Evolutionary conservation across 2,329 filamentous ascomycete genomes (phyloP).

Genomic region (Davidsoniella virescens): DNA sequence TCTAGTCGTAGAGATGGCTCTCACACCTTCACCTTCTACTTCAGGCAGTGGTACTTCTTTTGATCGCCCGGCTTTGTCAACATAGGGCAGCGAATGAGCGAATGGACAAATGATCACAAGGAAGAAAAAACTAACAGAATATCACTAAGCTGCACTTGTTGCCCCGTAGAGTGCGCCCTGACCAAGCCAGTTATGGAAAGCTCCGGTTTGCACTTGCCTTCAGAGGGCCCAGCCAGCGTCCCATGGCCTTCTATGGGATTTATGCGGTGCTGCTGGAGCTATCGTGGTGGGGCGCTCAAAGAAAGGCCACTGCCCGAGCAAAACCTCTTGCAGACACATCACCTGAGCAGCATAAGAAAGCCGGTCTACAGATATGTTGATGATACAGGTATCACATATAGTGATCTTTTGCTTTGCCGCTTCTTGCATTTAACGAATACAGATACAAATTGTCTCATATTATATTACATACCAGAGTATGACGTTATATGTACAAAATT

Average conservation of each 20-base stretch:
- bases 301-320: too few species aligned
- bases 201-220: background rate
- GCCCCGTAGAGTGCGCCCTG: background rate
- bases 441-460: too few species aligned
- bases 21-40: slow-evolving; percentile 2
- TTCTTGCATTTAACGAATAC: too few species aligned
- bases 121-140: background rate
- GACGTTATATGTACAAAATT: too few species aligned
- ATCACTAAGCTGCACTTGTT: background rate
- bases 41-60: background rate
- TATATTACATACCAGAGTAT: too few species aligned
- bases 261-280: background rate
- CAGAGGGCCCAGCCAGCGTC: background rate
- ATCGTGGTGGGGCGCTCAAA: background rate
- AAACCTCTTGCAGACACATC: too few species aligned
- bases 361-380: too few species aligned
- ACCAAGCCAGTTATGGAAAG: background rate
- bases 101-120: background rate
- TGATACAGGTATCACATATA: too few species aligned
- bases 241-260: background rate
- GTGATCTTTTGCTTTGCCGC: too few species aligned
- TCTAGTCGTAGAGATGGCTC: background rate
- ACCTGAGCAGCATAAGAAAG: too few species aligned
- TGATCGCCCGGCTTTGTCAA: background rate
- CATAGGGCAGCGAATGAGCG: background rate